Evolutionary conservation across 2,329 filamentous ascomycete species (phyloP).

Genomic region (Leptographium lundbergii): DNA sequence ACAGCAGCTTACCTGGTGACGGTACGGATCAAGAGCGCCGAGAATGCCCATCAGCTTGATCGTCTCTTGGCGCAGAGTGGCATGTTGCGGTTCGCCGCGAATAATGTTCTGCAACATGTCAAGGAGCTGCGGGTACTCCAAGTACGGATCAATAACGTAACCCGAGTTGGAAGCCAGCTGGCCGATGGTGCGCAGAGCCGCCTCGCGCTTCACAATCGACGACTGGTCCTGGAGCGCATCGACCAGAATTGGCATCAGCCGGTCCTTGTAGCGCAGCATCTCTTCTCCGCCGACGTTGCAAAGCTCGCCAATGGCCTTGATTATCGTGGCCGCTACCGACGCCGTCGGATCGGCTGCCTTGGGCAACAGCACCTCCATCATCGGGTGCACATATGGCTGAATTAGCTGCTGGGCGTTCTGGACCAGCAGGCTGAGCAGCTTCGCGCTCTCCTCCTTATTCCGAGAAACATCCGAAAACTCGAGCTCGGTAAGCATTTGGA

Average conservation of each 20-base stretch:
- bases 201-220: conserved; percentile 79
- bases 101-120: conserved; percentile 91
- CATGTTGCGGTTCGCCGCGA: conserved; percentile 74
- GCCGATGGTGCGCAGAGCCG: conserved; percentile 78
- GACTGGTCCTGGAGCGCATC: conserved; percentile 89
- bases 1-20: conserved; percentile 54
- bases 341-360: conserved; percentile 79
- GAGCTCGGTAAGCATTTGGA: conserved; percentile 91
- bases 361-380: conserved; percentile 86
- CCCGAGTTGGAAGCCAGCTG: conserved; percentile 92
- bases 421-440: conserved; percentile 82
- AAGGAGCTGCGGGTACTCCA: conserved; percentile 87
- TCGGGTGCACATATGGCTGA: conserved; percentile 92
- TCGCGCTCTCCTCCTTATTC: conserved; percentile 94
- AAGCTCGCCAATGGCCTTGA: conserved; percentile 88
- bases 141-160: conserved; percentile 92
- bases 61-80: conserved; percentile 77
- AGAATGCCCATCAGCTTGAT: conserved; percentile 95
- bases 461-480: conserved; percentile 89
- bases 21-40: conserved; percentile 89
- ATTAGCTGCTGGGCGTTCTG: conserved; percentile 87
- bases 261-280: conserved; percentile 83
- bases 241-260: conserved; percentile 90
- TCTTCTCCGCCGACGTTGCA: conserved; percentile 88
- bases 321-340: conserved; percentile 84